Evolutionary conservation across 2,329 filamentous ascomycete genomes (phyloP), one percentile per base, ranked within the genome.

Genomic region (Whalleya microplaca): DNA sequence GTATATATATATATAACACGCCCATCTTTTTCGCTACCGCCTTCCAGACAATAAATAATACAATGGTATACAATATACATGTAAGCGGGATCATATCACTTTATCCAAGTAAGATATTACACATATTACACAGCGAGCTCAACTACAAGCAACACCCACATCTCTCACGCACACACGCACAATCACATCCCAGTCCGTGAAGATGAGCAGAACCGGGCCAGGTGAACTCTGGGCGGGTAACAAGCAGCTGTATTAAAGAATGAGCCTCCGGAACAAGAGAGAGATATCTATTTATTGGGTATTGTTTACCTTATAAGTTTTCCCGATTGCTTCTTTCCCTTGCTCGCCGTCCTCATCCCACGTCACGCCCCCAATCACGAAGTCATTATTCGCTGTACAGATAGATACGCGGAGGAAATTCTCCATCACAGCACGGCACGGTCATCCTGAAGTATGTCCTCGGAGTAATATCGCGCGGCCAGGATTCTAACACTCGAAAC

Each of bases 231-330:
- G 21, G n/a, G n/a, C n/a, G n/a, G n/a, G n/a, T n/a, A 41, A 41
- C 42, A 53, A 19, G 53, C 16, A 53, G 59, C 64, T 66, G 52
- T 62, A 64, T 65, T 64, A 56, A 37, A 37, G 61, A 61, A 70
- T 70, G 64, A 69, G 67, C 67, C 56, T 58, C 52, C 45, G 59
- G 62, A 51, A 58, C 55, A 63, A 56, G 53, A 47, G 29, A 58
- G 51, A 56, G n/a, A n/a, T n/a, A n/a, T n/a, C 58, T 60, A 61
- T 58, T 58, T 59, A 27, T 51, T 61, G 66, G 66, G 62, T 64
- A 56, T 51, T 53, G 56, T 61, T 70, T 69, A 69, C 67, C 66
- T 69, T 56, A 57, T 59, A 48, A 55, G 51, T 53, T 41, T 56
- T 48, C 53, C 27, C 14, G 21, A 16, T 37, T 14, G 29, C 47